Base-by-base conservation (phyloP, 352 stramenopile species). In the Pythium pectinolyticum region DNA sequence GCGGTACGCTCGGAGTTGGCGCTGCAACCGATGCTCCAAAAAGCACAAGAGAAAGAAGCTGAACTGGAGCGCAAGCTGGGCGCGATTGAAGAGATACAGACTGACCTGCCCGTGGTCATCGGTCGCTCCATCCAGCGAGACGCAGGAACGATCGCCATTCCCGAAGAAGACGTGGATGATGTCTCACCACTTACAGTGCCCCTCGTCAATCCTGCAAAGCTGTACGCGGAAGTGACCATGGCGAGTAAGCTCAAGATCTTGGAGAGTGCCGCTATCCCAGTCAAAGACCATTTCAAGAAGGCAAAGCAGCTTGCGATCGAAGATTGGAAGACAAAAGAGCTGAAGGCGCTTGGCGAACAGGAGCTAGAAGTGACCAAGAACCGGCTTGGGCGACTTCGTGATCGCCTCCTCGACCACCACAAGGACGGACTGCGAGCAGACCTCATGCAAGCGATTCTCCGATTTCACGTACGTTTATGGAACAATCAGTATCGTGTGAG, bases 171-270 rank as follows among this genome's bases (percentile, higher is more conserved):
- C 7, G 32, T 15, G 14, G 24, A 45, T 20, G 34, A 24, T 11
- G 4, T n/a, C n/a, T n/a, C 14, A 2, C 54, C 57, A 15, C 25
- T 88, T 0, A 78, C 69, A 0, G 45, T 58, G 7, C 54, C 57
- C 6, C 50, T 72, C 7, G n/a, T 45, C 1, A 61, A 90, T 47
- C 78, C 75, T 1, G 75, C 37, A 0, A 65, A 70, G 17, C 27
- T 89, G 27, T 61, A 86, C 15, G 58, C 76, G 3, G 71, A 84
- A 37, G 67, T 92, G 8, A 83, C 61, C 1, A 78, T 92, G 77
- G 72, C 74, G 31, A 90, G 77, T 47, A 88, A 89, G 34, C 66
- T 92, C 22, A 74, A 83, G 35, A 65, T 93, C 5, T 60, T 93
- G 2, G 80, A 90, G 30, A 72, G 52, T 17, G 69, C 75, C 0